Evolutionary conservation across 352 stramenopile genomes (phyloP).

Genomic region (Phytophthora capsici): DNA sequence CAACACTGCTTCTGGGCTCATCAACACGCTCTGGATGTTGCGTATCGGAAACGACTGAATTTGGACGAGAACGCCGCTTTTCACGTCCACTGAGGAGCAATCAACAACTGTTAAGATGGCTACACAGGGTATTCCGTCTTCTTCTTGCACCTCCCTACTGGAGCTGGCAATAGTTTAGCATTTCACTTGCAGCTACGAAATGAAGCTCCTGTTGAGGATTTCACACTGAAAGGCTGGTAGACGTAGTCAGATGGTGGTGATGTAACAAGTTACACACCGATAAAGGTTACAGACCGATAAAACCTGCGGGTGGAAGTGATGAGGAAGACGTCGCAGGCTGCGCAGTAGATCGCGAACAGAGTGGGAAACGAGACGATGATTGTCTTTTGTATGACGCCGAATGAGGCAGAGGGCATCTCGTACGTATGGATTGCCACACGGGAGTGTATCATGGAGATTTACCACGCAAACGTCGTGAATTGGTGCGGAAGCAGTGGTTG

Average conservation of each 20-base stretch:
- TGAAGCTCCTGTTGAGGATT: too few species aligned
- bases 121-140: constrained; percentile 65
- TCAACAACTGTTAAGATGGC: constrained; percentile 48
- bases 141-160: constrained; percentile 79
- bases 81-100: too few species aligned
- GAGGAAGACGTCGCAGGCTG: constrained; percentile 46
- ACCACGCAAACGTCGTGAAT: constrained; percentile 59
- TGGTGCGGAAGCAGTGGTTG: constrained; percentile 85
- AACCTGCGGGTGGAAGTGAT: too few species aligned
- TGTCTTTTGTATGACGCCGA: constrained; percentile 81
- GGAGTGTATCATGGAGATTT: constrained; percentile 79
- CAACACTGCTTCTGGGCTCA: too few species aligned
- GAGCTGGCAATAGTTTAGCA: constrained; percentile 80
- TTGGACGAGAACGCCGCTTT: constrained; percentile 10
- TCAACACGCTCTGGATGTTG: constrained; percentile 25
- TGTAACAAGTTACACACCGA: too few species aligned
- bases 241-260: too few species aligned
- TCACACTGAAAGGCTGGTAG: too few species aligned
- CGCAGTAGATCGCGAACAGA: constrained; percentile 38
- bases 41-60: constrained; percentile 53
- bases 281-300: too few species aligned
- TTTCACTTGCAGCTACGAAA: too few species aligned
- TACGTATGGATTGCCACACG: constrained; percentile 53
- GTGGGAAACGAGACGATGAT: constrained; percentile 51
- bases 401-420: constrained; percentile 68